A percentile compares a stretch with the other conserved stretches of the same genome.
phyloP scores from a whole-genome alignment of 1,139 yeast genomes.

The Hyphopichia wangnamkhiaoensis region DNA sequence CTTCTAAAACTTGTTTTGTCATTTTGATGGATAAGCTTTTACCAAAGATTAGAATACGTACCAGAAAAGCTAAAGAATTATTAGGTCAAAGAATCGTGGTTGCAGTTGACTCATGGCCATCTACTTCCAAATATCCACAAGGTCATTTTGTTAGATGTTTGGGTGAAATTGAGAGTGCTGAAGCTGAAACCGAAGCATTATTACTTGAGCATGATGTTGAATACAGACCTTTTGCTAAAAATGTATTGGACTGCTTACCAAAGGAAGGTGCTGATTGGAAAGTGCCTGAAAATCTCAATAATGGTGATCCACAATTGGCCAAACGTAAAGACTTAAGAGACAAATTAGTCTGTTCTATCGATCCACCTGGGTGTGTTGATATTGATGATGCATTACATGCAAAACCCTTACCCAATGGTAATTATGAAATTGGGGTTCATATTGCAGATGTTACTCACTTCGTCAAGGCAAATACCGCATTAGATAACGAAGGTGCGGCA shows the following conservation, averaged over 20 bases:
- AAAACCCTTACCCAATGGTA: conserved; percentile 78
- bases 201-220: conserved; percentile 94
- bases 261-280: conserved; percentile 91
- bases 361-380: conserved; percentile 98
- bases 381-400: conserved; percentile 99
- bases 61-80: conserved; percentile 81
- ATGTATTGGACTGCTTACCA: conserved; percentile 91
- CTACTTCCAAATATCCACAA: conserved; percentile 79
- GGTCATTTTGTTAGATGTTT: conserved; percentile 92
- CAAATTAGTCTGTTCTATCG: conserved; percentile 89
- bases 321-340: conserved; percentile 85
- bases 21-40: conserved; percentile 85
- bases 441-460: conserved; percentile 99
- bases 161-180: conserved; percentile 88
- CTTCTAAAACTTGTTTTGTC: conserved; percentile 80
- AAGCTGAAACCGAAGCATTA: conserved; percentile 96
- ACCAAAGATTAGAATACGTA: conserved; percentile 84
- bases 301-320: conserved; percentile 50
- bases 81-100: conserved; percentile 87
- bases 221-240: conserved; percentile 90
- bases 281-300: conserved; percentile 67
- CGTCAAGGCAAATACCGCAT: conserved; percentile 87
- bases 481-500: conserved; percentile 95
- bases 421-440: conserved; percentile 96
- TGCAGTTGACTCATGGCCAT: conserved; percentile 91